Evolutionary conservation across 2,329 filamentous ascomycete genomes (phyloP).

Genomic region (Pestalotiopsis sp.): DNA sequence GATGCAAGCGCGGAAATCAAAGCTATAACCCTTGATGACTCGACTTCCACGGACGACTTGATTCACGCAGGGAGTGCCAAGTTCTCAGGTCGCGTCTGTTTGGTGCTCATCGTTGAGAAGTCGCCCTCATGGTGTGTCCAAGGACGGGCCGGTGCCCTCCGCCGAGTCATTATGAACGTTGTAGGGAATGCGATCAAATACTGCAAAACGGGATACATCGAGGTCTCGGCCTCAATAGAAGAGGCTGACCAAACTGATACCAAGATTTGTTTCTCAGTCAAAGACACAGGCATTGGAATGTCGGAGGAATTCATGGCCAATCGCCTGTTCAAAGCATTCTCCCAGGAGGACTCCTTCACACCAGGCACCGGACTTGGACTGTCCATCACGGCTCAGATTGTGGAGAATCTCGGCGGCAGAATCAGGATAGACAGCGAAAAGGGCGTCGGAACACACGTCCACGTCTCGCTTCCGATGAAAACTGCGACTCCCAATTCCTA

Average conservation of each 20-base stretch:
- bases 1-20: conserved; percentile 48
- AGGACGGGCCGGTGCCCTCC: conserved; percentile 50
- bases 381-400: conserved; percentile 62
- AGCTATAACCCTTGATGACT: background rate
- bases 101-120: conserved; percentile 51
- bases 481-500: conserved; percentile 5
- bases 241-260: conserved; percentile 31
- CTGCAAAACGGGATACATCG: conserved; percentile 39
- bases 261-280: conserved; percentile 50
- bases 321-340: conserved; percentile 62
- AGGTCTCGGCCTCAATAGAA: conserved; percentile 27
- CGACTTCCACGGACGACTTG: background rate
- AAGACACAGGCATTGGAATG: conserved; percentile 69
- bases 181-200: conserved; percentile 66
- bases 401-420: conserved; percentile 17
- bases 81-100: conserved; percentile 30
- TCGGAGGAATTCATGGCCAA: conserved; percentile 60
- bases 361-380: conserved; percentile 66
- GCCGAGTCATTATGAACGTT: conserved; percentile 62
- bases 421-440: conserved; percentile 33
- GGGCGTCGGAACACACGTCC: conserved; percentile 54
- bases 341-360: conserved; percentile 61
- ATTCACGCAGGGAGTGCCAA: conserved; percentile 27
- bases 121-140: conserved; percentile 51
- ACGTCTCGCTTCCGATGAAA: conserved; percentile 41